Percentiles rank a stretch among this genome's conserved stretches.
phyloP scores from a whole-genome alignment of 2,329 filamentous ascomycete species.

The Fusarium napiforme region DNA sequence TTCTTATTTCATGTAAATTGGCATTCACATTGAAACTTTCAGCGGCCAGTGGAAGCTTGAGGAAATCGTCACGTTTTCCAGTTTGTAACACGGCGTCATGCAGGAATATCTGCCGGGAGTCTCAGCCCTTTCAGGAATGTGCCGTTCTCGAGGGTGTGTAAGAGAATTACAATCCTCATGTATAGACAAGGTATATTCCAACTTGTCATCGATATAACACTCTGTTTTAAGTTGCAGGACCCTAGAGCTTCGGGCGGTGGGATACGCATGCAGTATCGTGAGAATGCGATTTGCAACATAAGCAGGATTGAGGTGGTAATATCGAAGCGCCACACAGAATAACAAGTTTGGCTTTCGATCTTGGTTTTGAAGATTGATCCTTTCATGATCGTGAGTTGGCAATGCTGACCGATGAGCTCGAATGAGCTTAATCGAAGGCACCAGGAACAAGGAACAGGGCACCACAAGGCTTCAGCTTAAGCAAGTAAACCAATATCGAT shows the following conservation, averaged over 20 bases:
- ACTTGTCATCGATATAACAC: slow-evolving; percentile 31
- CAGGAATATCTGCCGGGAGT: slow-evolving; percentile 20
- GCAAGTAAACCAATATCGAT: slow-evolving; percentile 23
- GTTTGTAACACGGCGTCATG: slow-evolving; percentile 30
- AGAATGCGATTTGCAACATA: slow-evolving; percentile 1
- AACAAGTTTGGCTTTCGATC: slow-evolving; percentile 15
- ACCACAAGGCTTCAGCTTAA: slow-evolving; percentile 23
- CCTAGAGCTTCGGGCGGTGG: slow-evolving; percentile 11
- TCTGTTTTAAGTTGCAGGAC: slow-evolving; percentile 26
- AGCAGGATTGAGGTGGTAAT: slow-evolving; percentile 18
- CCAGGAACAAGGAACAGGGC: slow-evolving; percentile 33
- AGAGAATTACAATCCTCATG: slow-evolving; percentile 20
- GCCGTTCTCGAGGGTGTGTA: slow-evolving; percentile 38
- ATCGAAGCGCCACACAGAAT: slow-evolving; percentile 16
- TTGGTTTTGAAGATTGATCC: not conserved
- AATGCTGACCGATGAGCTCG: not conserved
- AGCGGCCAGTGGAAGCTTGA: slow-evolving; percentile 10
- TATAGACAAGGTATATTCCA: slow-evolving; percentile 33
- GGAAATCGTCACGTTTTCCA: slow-evolving; percentile 25
- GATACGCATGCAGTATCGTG: slow-evolving; percentile 9
- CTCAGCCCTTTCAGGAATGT: slow-evolving; percentile 28
- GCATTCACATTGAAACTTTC: not conserved
- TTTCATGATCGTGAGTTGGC: slow-evolving; percentile 1
- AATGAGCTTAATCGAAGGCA: slow-evolving; percentile 9
- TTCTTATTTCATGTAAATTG: slow-evolving; percentile 18